Base-by-base conservation (phyloP, 1,139 yeast species). In the Candida tropicalis region DNA sequence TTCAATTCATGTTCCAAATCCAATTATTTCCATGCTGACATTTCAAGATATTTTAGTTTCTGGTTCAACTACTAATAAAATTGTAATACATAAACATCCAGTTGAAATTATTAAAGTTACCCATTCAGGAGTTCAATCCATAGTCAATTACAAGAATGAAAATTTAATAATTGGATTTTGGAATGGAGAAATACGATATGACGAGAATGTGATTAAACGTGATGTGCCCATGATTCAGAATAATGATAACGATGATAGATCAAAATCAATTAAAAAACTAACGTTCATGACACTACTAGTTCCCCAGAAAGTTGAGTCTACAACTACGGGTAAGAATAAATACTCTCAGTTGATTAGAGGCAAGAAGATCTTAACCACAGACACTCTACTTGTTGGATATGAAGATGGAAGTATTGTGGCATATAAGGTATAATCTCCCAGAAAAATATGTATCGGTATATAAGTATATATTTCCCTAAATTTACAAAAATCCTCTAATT, bases 1-100 rank as follows among this genome's bases (percentile, higher is more conserved):
- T 40, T 48, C 62, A 1, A 54, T 57, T 2, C 81, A 77, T 51
- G 53, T 52, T 2, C 86, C 86, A 0, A 73, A 77, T 53, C 85
- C 86, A 1, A 65, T 81, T 0, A 60, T 80, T 0, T 65, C 77
- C 0, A 40, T 77, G 26, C 61, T 57, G 15, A 54, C 54, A 28
- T 57, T 56, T 17, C 41, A 55, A 16, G 43, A 49, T n/a, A 35
- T 45, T 0, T 50, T 77, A 1, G 46, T 75, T 2, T 65, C 75
- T 2, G 77, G 82, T 0, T 77, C 84, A 24, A 58, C 76, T 0
- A 58, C 61, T 31, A 68, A 71, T 29, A 58, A 57, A 35, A 39
- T 75, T 1, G 44, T 58, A 2, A 39, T 65, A 3, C 75, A 70
- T 49, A 16, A 17, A n/a, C 26, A 35, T 4, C 41, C 47, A 4